Conservation (phyloP, 2,329 filamentous ascomycete genomes). For the Ophiostoma himal-ulmi region DNA sequence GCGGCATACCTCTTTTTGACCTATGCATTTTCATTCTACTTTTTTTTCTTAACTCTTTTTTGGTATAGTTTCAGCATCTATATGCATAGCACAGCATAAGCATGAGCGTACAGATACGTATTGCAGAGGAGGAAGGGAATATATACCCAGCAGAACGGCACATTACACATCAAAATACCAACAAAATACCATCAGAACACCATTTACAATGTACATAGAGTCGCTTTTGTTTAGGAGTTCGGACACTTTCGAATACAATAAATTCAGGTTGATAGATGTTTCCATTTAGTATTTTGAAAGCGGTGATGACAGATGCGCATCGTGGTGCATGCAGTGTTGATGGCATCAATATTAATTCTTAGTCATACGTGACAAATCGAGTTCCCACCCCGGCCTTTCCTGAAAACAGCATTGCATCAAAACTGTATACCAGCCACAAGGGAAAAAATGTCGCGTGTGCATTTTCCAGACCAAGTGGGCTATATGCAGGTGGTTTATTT, state of each 20-base stretch:
- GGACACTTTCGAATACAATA: background rate
- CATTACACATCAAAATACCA: constrained; percentile 6
- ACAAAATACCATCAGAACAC: background rate
- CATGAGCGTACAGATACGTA: background rate
- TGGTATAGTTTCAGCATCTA: background rate
- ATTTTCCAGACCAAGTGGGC: background rate
- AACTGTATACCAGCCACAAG: background rate
- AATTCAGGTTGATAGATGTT: background rate
- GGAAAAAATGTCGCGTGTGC: constrained; percentile 8
- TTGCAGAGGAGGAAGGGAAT: background rate
- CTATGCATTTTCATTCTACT: background rate
- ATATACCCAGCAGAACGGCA: constrained; percentile 13
- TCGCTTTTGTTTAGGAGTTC: background rate
- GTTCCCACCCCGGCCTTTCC: background rate
- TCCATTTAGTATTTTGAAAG: background rate
- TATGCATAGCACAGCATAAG: background rate
- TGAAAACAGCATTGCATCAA: too few species aligned
- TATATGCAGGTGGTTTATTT: background rate
- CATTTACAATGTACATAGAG: background rate
- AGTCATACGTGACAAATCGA: background rate
- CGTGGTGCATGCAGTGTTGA: background rate
- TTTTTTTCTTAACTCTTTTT: background rate
- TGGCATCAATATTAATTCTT: background rate
- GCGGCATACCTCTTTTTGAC: background rate
- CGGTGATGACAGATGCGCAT: background rate